Conservation (phyloP, 2,329 filamentous ascomycete species). For the Ampelomyces quisqualis region DNA sequence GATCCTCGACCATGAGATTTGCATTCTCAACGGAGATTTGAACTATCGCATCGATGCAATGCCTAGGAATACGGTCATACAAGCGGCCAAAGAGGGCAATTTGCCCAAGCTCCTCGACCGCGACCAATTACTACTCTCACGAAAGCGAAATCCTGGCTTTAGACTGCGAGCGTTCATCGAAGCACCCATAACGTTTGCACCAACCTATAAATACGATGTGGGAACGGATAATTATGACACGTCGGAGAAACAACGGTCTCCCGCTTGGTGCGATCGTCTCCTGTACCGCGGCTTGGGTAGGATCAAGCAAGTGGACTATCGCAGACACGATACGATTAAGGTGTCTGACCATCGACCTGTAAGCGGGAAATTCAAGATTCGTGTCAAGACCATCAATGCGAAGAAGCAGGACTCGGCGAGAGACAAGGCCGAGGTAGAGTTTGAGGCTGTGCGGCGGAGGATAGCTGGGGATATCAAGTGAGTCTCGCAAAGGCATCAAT, state of each 20-base stretch:
- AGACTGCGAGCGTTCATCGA: slow-evolving; percentile 88
- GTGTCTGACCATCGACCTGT: slow-evolving; percentile 94
- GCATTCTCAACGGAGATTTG: slow-evolving; percentile 90
- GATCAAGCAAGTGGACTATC: slow-evolving; percentile 85
- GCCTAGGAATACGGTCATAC: slow-evolving; percentile 88
- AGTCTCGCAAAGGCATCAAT: slow-evolving; percentile 43
- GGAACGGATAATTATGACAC: slow-evolving; percentile 92
- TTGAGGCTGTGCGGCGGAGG: slow-evolving; percentile 69
- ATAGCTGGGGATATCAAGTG: slow-evolving; percentile 76
- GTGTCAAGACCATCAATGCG: slow-evolving; percentile 77
- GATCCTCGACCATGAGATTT: slow-evolving; percentile 97
- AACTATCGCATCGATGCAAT: slow-evolving; percentile 99
- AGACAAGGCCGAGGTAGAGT: slow-evolving; percentile 73
- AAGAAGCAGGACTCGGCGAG: slow-evolving; percentile 65
- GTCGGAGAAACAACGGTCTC: slow-evolving; percentile 89
- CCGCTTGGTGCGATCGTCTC: slow-evolving; percentile 94
- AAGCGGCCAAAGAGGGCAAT: slow-evolving; percentile 78
- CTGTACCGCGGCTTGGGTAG: slow-evolving; percentile 80
- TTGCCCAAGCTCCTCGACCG: slow-evolving; percentile 83
- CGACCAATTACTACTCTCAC: slow-evolving; percentile 87
- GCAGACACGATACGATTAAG: slow-evolving; percentile 75
- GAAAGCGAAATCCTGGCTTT: slow-evolving; percentile 86
- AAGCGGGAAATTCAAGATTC: slow-evolving; percentile 77
- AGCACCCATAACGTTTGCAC: slow-evolving; percentile 83
- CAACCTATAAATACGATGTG: slow-evolving; percentile 98